phyloP scores from a whole-genome alignment of 1,139 yeast species.

The Magnusiomyces fungicola region DNA sequence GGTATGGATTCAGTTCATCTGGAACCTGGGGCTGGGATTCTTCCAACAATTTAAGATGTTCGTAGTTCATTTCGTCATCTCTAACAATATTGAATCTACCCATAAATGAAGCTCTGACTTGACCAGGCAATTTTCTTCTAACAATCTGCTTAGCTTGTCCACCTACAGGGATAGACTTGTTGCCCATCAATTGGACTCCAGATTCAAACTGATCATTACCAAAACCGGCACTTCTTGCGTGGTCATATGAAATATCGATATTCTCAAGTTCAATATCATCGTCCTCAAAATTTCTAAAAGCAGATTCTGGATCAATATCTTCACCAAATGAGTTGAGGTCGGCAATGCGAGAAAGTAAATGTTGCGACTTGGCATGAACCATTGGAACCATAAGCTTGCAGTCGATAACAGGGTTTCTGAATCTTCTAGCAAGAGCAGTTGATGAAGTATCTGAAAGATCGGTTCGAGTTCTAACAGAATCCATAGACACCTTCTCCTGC shows the following conservation, averaged over 20 bases:
- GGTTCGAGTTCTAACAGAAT: slow-evolving; percentile 10
- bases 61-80: slow-evolving; percentile 27
- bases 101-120: no score
- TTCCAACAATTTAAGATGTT: slow-evolving; percentile 18
- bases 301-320: slow-evolving; percentile 8
- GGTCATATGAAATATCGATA: background rate
- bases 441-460: slow-evolving; percentile 18
- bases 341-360: slow-evolving; percentile 19
- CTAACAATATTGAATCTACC: slow-evolving; percentile 25
- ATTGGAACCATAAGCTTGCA: slow-evolving; percentile 30
- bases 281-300: slow-evolving; percentile 10
- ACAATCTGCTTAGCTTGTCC: no score
- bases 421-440: slow-evolving; percentile 23
- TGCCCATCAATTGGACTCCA: no score
- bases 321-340: slow-evolving; percentile 2
- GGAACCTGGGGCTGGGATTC: background rate
- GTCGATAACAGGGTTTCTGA: slow-evolving; percentile 30
- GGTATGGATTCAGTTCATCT: slow-evolving; percentile 1
- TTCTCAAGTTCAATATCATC: background rate
- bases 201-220: no score
- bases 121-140: no score
- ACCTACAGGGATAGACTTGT: no score
- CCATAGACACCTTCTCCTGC: slow-evolving; percentile 21
- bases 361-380: slow-evolving; percentile 30
- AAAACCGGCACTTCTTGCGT: slow-evolving; percentile 10